phyloP scores from a whole-genome alignment of 2,329 filamentous ascomycete genomes.

The Nemania sp. region DNA sequence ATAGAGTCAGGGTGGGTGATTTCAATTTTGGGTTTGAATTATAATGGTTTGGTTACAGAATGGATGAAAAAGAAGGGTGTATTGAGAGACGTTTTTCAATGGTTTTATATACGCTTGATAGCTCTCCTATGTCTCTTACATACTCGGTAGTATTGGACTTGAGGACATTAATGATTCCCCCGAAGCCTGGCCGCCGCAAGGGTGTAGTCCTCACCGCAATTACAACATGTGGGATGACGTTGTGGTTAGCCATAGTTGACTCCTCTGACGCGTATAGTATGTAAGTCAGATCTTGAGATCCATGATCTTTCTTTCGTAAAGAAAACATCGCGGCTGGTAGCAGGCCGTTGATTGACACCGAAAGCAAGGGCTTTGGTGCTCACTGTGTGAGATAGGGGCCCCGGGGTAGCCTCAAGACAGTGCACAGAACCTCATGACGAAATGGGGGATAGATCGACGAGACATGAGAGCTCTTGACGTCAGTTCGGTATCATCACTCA shows the following conservation, averaged over 20 bases:
- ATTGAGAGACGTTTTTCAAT: not conserved
- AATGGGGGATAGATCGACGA: conserved; percentile 12
- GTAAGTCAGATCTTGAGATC: conserved; percentile 6
- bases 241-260: not conserved
- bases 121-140: not conserved
- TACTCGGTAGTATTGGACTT: too few relatives aligned
- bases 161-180: conserved; percentile 10
- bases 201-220: conserved; percentile 1
- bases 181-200: not conserved
- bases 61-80: too few relatives aligned
- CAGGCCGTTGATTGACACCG: too few relatives aligned
- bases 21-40: too few relatives aligned
- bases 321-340: not conserved
- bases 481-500: not conserved
- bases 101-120: not conserved
- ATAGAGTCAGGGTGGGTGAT: too few relatives aligned
- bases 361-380: too few relatives aligned
- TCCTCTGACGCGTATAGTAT: conserved; percentile 9
- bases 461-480: conserved; percentile 11
- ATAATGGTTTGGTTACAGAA: too few relatives aligned
- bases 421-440: not conserved
- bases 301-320: not conserved
- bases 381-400: too few relatives aligned
- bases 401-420: too few relatives aligned
- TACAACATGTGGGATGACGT: not conserved